Percentiles rank a stretch among this genome's conserved stretches.
Conservation (phyloP, 306 rosid genomes). For the Mimosa pudica region DNA sequence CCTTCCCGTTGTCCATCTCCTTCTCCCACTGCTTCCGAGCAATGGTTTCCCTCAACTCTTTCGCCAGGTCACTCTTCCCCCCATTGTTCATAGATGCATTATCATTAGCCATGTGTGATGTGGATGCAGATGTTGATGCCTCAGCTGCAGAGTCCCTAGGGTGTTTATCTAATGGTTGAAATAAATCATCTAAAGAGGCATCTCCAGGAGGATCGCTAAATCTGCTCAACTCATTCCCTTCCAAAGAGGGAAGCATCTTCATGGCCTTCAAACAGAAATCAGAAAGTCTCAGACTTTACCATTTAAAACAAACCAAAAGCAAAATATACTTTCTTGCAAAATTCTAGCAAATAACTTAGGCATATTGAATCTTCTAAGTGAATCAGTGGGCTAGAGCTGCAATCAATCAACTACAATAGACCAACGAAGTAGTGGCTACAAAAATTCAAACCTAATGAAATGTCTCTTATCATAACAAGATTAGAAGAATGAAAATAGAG, state of each 20-base stretch:
- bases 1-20: constrained; percentile 83
- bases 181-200: constrained; percentile 93
- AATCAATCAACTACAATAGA: constrained; percentile 3
- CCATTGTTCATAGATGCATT: constrained; percentile 55
- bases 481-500: background rate
- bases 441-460: background rate
- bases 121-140: constrained; percentile 84
- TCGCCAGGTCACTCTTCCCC: constrained; percentile 90
- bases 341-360: constrained; percentile 23
- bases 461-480: background rate
- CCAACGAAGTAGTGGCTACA: background rate
- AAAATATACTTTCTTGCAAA: constrained; percentile 7
- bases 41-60: constrained; percentile 89
- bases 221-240: constrained; percentile 85
- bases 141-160: constrained; percentile 61
- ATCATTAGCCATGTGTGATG: constrained; percentile 57
- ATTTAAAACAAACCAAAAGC: constrained; percentile 11
- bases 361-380: constrained; percentile 21
- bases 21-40: constrained; percentile 93
- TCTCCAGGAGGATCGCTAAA: constrained; percentile 99
- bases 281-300: constrained; percentile 37
- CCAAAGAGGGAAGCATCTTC: constrained; percentile 59
- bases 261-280: constrained; percentile 62
- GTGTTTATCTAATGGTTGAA: constrained; percentile 76
- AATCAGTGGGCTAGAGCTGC: background rate